A percentile compares a stretch with the other conserved stretches of the same genome.
Conservation (phyloP, 306 rosid genomes). For the Lathyrus sativus region DNA sequence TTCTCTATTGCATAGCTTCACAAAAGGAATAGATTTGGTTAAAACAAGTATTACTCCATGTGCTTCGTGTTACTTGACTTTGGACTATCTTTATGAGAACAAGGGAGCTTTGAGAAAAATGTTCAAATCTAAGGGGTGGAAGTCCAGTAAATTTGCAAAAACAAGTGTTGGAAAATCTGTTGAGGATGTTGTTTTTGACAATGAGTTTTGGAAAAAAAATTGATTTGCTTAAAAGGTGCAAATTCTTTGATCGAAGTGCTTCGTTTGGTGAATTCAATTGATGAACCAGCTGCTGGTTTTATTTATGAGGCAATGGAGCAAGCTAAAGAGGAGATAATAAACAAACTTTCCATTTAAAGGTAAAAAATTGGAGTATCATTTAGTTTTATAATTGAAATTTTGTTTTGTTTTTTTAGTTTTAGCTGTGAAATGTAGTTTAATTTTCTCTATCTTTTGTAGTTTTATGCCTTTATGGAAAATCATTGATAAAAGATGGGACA, state of each 20-base stretch:
- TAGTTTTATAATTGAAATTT: neutral
- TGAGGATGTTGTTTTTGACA: neutral
- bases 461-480: neutral
- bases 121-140: neutral
- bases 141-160: neutral
- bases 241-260: neutral
- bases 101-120: neutral
- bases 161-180: neutral
- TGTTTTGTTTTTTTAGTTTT: no score
- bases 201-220: neutral
- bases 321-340: no score
- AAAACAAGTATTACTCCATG: neutral
- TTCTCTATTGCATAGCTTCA: neutral
- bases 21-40: neutral
- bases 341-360: no score
- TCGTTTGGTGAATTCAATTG: neutral
- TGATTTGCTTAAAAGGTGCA: neutral
- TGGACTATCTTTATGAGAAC: neutral
- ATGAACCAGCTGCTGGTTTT: neutral
- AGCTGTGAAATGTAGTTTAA: no score
- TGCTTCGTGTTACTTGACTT: neutral
- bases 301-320: neutral
- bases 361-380: no score
- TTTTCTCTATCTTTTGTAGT: no score
- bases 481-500: neutral